phyloP scores from a whole-genome alignment of 23 red algal genomes.

The Gracilaria caudata region DNA sequence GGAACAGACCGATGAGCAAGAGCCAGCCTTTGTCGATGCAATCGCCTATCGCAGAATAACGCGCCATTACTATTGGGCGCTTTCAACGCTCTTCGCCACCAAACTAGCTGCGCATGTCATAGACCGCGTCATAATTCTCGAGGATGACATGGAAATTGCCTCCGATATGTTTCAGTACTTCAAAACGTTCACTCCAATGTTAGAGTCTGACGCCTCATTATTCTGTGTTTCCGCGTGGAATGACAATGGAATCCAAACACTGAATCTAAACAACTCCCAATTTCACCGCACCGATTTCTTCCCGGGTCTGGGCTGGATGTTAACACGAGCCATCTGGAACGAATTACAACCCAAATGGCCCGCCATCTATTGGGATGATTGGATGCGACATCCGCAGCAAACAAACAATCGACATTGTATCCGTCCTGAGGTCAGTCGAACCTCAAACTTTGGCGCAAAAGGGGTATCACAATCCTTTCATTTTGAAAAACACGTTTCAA shows the following conservation, averaged over 20 bases:
- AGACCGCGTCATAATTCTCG: constrained; percentile 62
- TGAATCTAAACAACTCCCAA: constrained; percentile 6
- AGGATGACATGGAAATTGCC: constrained; percentile 74
- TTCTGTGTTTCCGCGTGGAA: constrained; percentile 77
- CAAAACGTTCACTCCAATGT: constrained; percentile 37
- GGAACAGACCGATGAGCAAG: constrained; percentile 19
- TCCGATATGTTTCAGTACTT: constrained; percentile 66
- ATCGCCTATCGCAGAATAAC: constrained; percentile 54
- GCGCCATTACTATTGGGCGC: constrained; percentile 64
- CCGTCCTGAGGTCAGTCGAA: constrained; percentile 70
- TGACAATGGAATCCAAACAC: constrained; percentile 48
- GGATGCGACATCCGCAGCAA: constrained; percentile 47
- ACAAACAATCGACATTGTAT: constrained; percentile 64
- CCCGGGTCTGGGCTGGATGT: constrained; percentile 78
- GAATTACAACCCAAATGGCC: constrained; percentile 71
- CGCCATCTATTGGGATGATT: constrained; percentile 74
- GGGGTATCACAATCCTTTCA: constrained; percentile 64
- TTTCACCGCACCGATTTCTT: constrained; percentile 82
- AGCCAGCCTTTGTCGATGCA: constrained; percentile 26
- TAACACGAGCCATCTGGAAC: constrained; percentile 54
- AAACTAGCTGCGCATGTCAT: neutral
- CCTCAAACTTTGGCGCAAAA: constrained; percentile 64
- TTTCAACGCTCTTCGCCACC: constrained; percentile 23
- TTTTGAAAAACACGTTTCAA: constrained; percentile 59
- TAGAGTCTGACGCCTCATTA: constrained; percentile 54